Conservation (phyloP, 2,329 filamentous ascomycete genomes). For the Arthrobotrys sphaeroides region DNA sequence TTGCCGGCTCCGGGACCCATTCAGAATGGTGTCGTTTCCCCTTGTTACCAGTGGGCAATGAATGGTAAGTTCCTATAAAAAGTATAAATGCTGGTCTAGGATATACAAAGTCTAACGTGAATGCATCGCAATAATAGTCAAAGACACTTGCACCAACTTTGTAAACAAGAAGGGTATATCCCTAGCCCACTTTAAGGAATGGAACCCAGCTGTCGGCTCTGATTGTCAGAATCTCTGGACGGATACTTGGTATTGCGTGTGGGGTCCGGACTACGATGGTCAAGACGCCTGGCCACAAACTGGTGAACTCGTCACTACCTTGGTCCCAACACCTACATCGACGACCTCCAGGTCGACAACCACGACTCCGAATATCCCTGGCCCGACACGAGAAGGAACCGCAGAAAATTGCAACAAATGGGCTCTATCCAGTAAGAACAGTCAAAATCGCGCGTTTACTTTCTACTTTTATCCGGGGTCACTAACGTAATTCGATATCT, state of each 20-base stretch:
- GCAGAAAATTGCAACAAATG: slow-evolving; percentile 38
- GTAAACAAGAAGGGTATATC: slow-evolving; percentile 27
- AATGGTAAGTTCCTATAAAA: slow-evolving; percentile 15
- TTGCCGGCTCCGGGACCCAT: slow-evolving; percentile 16
- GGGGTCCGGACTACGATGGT: slow-evolving; percentile 33
- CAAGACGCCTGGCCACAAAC: slow-evolving; percentile 5
- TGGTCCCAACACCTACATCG: slow-evolving; percentile 20
- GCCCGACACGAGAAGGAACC: slow-evolving; percentile 32
- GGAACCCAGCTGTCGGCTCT: slow-evolving; percentile 42
- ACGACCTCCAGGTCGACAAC: slow-evolving; percentile 25
- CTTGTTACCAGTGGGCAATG: slow-evolving; percentile 18
- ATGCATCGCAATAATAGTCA: slow-evolving; percentile 21
- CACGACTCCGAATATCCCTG: slow-evolving; percentile 28
- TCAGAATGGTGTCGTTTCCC: slow-evolving; percentile 32
- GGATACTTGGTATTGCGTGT: slow-evolving; percentile 29
- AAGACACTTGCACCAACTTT: slow-evolving; percentile 38
- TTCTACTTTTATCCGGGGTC: not conserved
- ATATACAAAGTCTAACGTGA: slow-evolving; percentile 17
- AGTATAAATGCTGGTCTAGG: not conserved
- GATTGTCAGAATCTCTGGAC: slow-evolving; percentile 39
- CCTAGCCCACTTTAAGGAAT: slow-evolving; percentile 39
- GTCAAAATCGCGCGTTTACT: slow-evolving; percentile 1
- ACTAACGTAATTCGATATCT: slow-evolving; percentile 21
- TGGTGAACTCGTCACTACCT: slow-evolving; percentile 6
- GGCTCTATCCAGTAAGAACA: slow-evolving; percentile 34